Evolutionary conservation across 495 filamentous ascomycete species (phyloP), one percentile per base, ranked within the genome.

Genomic region (Aspergillus haitiensis): DNA sequence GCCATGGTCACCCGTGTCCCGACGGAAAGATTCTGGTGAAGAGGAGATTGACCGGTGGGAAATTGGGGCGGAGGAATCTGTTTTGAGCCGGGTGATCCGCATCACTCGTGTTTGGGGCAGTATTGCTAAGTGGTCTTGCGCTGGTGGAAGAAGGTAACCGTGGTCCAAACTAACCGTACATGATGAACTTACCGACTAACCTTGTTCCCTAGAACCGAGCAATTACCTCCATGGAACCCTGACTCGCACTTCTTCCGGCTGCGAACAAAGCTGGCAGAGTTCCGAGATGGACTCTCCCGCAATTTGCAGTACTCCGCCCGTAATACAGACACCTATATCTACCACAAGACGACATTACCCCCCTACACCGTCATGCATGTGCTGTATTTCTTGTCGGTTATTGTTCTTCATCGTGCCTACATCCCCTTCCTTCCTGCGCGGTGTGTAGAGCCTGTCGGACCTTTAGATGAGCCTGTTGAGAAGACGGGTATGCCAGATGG

Each of bases 371-470:
- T 91, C 18, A 79, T 94, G 71, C 91, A 96, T 65, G 86, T 89
- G 60, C 84, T 91, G 6, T 87, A 88, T 63, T 86, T 87, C 35
- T 75, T 95, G 7, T 93, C 88, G 58, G 78, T 84, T 37, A 90
- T 96, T 55, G 86, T 91, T 67, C 79, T 95, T 21, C 88, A 94
- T 70, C 82, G 90, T 58, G 86, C 92, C 65, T 93, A 90, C 66
- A 80, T 95, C 32, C 90, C 91, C 0, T 94, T 93, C 68, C 81
- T 96, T 13, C 88, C 92, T 7, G 70, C 92, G 16, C 84, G 84
- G 3, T 90, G 87, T 72, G 69, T 74, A 21, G 83, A 82, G 60
- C 89, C 90, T 0, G 67, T 82, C 21, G 91, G 91, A 0, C 91
- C 91, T 0, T 70, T 92, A 15, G 91, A 93, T 64, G 81, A 83